These are phyloP conservation scores for Hypomontagnella monticulosa DNA, from an alignment of 495 filamentous ascomycete genomes.

Conservation along the genomic window DNA sequence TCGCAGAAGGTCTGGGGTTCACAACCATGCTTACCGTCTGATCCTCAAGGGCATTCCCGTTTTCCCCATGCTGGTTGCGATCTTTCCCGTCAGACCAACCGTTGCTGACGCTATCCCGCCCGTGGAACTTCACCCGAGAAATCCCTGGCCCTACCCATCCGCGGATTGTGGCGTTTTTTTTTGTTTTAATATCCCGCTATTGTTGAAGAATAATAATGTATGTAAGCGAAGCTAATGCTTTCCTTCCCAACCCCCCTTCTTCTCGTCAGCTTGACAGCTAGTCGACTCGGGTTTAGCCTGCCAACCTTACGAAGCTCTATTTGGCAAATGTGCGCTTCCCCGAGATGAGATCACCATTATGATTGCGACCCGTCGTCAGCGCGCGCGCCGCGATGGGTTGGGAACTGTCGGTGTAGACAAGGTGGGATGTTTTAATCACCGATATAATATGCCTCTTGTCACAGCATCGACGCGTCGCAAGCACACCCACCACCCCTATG, in stretches of 20 bases:
- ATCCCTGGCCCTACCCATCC: not conserved
- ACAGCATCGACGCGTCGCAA: constrained; percentile 11
- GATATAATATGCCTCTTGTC: constrained; percentile 10
- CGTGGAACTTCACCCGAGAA: constrained; percentile 6
- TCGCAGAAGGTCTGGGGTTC: constrained; percentile 31
- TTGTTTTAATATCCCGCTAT: not conserved
- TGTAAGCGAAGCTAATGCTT: constrained; percentile 9
- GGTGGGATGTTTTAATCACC: constrained; percentile 31
- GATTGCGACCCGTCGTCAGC: constrained; percentile 16
- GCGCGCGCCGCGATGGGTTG: constrained; percentile 8
- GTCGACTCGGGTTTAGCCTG: constrained; percentile 24
- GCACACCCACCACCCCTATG: not conserved
- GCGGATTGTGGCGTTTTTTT: constrained; percentile 3
- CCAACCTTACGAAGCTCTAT: constrained; percentile 15
- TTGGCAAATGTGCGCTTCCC: constrained; percentile 18
- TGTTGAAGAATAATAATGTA: constrained; percentile 5
- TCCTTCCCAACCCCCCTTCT: not conserved
- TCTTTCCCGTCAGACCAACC: constrained; percentile 12
- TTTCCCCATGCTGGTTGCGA: constrained; percentile 28
- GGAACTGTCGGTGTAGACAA: constrained; percentile 39
- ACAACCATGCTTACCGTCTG: constrained; percentile 36
- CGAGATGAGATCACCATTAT: constrained; percentile 36
- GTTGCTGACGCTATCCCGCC: constrained; percentile 27
- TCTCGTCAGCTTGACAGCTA: constrained; percentile 7
- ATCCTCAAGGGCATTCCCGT: constrained; percentile 34